Evolutionary conservation across 495 filamentous ascomycete genomes (phyloP), one percentile per base, ranked within the genome.

Genomic region (Astrothelium macrocarpum): DNA sequence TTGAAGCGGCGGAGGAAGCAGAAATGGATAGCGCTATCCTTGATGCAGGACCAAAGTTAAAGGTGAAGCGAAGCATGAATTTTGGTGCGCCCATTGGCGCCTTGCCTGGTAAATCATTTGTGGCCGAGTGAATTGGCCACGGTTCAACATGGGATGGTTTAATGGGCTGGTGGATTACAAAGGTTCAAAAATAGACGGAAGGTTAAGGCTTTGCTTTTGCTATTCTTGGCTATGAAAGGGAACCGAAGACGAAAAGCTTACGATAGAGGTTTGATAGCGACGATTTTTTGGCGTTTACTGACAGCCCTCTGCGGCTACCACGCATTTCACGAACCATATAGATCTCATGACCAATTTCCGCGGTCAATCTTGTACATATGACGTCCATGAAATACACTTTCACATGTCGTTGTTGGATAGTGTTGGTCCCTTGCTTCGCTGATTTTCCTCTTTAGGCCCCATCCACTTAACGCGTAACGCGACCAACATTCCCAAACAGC

Each of bases 401-500:
- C n/a, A n/a, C n/a, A n/a, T n/a, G n/a, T n/a, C n/a, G n/a, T n/a
- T n/a, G n/a, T n/a, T n/a, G n/a, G 25, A 29, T 29, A 9, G 26
- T 11, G 5, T 5, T 4, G 9, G 11, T 56, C 49, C 49, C 49
- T 56, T 56, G 25, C 49, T 26, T 56, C 20, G 49, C 20, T 26
- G 29, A 56, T 29, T 25, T 29, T 56, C 45, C 45, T 16, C 45
- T 12, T 49, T n/a, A 49, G 45, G 49, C 11, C 2, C 9, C 23
- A 16, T 25, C 20, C 20, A 56, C 25, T 56, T 14, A 25, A 29
- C 49, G 49, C 49, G 49, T 20, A 29, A 29, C 49, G 49, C 49
- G 49, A 29, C 49, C 25, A 29, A 56, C 49, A 56, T 56, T 56
- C 49, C 49, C 26, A 56, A 56, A 56, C 25, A 56, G 49, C 49